These are phyloP conservation scores for Flueggea neowawraea DNA, from an alignment of 441 rosid species.

Conservation along the genomic window DNA sequence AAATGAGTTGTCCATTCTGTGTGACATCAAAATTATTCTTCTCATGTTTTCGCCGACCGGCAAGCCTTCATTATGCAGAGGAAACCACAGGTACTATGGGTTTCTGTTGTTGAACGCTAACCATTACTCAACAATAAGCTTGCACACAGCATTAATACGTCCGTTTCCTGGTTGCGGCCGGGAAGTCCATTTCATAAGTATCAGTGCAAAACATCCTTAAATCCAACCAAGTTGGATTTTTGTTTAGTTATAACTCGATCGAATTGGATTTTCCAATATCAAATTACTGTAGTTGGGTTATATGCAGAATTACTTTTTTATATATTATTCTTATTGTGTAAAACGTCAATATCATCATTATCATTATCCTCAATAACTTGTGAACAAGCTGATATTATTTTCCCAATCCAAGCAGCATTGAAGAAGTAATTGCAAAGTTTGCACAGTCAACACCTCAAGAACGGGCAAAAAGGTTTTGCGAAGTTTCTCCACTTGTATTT, in stretches of 20 bases:
- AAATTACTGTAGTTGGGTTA: neutral
- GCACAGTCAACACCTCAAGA: slow-evolving; percentile 79
- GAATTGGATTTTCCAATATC: neutral
- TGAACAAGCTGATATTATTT: neutral
- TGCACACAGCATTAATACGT: neutral
- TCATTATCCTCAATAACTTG: neutral
- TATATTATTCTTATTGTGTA: too few species aligned
- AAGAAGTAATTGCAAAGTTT: slow-evolving; percentile 67
- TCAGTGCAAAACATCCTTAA: neutral
- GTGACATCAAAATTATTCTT: slow-evolving; percentile 73
- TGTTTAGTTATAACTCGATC: too few species aligned
- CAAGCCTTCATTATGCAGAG: slow-evolving; percentile 62
- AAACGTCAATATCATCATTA: too few species aligned
- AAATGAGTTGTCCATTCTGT: slow-evolving; percentile 66
- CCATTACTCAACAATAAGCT: neutral
- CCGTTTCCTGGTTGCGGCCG: neutral
- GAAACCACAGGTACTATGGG: slow-evolving; percentile 51
- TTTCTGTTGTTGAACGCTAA: neutral
- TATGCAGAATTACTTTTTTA: too few species aligned
- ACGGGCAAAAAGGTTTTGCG: slow-evolving; percentile 60
- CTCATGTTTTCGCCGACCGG: slow-evolving; percentile 84
- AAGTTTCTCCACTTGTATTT: neutral
- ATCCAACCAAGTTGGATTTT: too few species aligned
- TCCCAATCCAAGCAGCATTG: slow-evolving; percentile 43
- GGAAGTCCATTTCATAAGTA: neutral